Conservation (phyloP, 495 filamentous ascomycete species). For the Aspergillus mulundensis region DNA sequence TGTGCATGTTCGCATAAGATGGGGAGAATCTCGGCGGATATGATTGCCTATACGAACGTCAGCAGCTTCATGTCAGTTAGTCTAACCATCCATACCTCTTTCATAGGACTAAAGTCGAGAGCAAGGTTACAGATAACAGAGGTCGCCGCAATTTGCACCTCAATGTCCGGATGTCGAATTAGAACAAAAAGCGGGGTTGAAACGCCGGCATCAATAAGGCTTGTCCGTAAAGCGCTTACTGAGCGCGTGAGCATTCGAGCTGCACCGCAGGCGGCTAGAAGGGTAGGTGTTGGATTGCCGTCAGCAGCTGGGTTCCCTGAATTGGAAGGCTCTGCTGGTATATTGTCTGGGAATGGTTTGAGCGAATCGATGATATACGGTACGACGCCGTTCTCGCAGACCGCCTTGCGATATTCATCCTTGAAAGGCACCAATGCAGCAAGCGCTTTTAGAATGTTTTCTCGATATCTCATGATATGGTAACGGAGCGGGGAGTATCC, state of each 20-base stretch:
- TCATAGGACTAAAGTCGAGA: constrained; percentile 85
- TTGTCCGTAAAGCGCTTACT: constrained; percentile 77
- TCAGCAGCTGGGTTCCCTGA: constrained; percentile 38
- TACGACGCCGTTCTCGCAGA: constrained; percentile 77
- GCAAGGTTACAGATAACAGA: constrained; percentile 79
- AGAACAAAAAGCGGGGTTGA: constrained; percentile 75
- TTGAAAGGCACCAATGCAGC: constrained; percentile 74
- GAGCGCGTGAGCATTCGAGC: constrained; percentile 75
- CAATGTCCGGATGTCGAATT: constrained; percentile 67
- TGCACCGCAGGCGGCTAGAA: constrained; percentile 81
- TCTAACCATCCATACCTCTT: constrained; percentile 46
- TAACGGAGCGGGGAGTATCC: constrained; percentile 60
- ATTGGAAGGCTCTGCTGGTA: constrained; percentile 27
- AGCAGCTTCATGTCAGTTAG: not conserved
- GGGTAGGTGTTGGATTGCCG: constrained; percentile 56
- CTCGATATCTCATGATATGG: constrained; percentile 74
- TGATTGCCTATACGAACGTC: constrained; percentile 53
- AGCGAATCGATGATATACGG: constrained; percentile 81
- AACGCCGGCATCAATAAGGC: constrained; percentile 79
- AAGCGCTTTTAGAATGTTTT: constrained; percentile 72
- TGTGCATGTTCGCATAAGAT: constrained; percentile 81
- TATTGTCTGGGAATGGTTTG: constrained; percentile 48
- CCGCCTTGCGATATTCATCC: constrained; percentile 76
- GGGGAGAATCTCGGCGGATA: constrained; percentile 70
- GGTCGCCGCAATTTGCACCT: constrained; percentile 82